Evolutionary conservation across 148 eudicot species (phyloP), one percentile per base, ranked within the genome.

Genomic region (Persicaria maculosa): DNA sequence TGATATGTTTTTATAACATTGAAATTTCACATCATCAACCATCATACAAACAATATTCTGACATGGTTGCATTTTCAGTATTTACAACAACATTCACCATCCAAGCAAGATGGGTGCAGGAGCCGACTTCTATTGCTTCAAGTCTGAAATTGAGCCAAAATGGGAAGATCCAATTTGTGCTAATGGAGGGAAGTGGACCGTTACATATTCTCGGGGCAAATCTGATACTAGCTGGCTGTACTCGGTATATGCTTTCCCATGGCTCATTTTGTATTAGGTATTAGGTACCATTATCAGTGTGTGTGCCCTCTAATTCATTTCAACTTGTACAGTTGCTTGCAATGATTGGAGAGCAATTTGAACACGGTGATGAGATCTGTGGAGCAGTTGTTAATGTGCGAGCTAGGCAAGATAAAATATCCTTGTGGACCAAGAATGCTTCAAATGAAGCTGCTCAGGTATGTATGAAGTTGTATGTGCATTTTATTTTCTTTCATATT

Each of bases 91-190:
- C 73, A 84, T 90, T 77, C 84, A 79, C 76, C 85, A 74, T 75
- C 98, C 98, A 50, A 92, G 97, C 87, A 94, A 88, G 85, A 75
- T 94, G 82, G 81, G 75, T 50, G 67, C n/a, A 1, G 86, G 91
- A 73, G 93, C 91, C 50, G 98, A 94, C 75, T 83, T 90, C 46
- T 75, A 91, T 57, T 94, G 97, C 79, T 94, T 94, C 77, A 92
- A 94, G 84, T 4, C 88, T 45, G 86, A 90, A 75, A 92, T 94
- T 80, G 96, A 90, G 87, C 98, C 97, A 36, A 94, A 94, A 78
- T 91, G 98, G 98, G 98, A 94, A 87, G 97, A 94, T 76, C 98
- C 98, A 69, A 79, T 91, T 44, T 94, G 98, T 86, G 90, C 93
- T 82, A 90, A 92, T 81, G 98, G 98, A 64, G 97, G 98, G 68